Base-by-base conservation (phyloP, 306 rosid species). In the Coriaria nepalensis region DNA sequence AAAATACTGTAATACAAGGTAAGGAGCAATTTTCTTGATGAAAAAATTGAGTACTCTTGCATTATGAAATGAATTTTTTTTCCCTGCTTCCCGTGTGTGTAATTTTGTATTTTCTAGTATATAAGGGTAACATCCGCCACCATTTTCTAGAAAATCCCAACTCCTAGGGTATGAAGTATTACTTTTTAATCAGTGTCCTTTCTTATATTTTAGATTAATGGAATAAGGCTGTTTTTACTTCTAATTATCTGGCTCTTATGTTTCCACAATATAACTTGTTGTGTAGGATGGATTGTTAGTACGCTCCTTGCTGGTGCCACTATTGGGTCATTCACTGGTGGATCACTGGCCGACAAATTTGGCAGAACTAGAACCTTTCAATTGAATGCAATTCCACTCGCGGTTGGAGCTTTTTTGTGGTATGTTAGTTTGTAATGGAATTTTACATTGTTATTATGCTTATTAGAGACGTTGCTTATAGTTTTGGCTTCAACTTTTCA, bases 251-350 rank as follows among this genome's bases (percentile, higher is more conserved):
- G 51, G 59, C 42, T 64, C 33, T 20, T 20, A 52, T 12, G 29
- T 39, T 49, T 59, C 7, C 34, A 56, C 43, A 44, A 41, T 45
- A 33, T 61, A 58, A 62, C 66, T 55, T 65, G 43, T 67, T 50
- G 40, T 67, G 56, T 67, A 88, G 96, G 96, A 56, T 88, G 96
- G 96, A 60, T 88, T 29, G 96, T 88, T 45, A 88, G 96, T 57
- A n/a, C 79, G 0, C 66, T 68, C 55, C 93, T 88, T 49, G 94
- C 93, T 10, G 94, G 96, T 44, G 96, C 94, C 49, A 76, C 88
- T 35, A 63, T 83, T 47, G 96, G 96, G 59, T 83, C 96, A 14
- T 81, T 88, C 57, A 84, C 85, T 8, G 96, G 96, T 47, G 96
- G 96, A 55, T 43, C 95, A 35, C 72, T 88, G 65, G 96, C 96